Evolutionary conservation across 768 basidiomycete genomes (phyloP).

Genomic region (Termitomyces heimii): DNA sequence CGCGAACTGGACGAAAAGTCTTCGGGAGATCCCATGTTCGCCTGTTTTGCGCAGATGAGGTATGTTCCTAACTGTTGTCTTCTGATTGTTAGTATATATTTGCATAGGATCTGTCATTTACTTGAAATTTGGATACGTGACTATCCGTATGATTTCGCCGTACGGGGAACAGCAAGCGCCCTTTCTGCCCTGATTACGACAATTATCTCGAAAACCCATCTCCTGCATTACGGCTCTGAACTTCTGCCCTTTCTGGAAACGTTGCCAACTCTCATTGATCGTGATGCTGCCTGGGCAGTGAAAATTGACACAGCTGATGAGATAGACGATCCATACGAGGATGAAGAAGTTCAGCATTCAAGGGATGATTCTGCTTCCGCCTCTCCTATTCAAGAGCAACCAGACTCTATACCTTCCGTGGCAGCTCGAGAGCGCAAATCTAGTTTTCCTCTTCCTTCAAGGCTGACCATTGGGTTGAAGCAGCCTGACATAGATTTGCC

Average conservation of each 20-base stretch:
- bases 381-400: slow-evolving; percentile 18
- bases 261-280: slow-evolving; percentile 57
- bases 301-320: slow-evolving; percentile 52
- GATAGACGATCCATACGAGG: slow-evolving; percentile 60
- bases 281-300: slow-evolving; percentile 70
- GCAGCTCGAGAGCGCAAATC: slow-evolving; percentile 57
- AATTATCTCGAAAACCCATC: slow-evolving; percentile 72
- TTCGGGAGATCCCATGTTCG: slow-evolving; percentile 77
- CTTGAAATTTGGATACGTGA: slow-evolving; percentile 73
- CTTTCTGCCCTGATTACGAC: slow-evolving; percentile 73
- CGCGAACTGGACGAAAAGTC: slow-evolving; percentile 61
- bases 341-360: slow-evolving; percentile 37
- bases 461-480: slow-evolving; percentile 25
- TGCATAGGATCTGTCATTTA: slow-evolving; percentile 66
- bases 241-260: slow-evolving; percentile 76
- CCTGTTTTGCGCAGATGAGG: slow-evolving; percentile 88
- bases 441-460: slow-evolving; percentile 55
- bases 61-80: slow-evolving; percentile 19
- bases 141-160: slow-evolving; percentile 78
- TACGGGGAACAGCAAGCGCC: slow-evolving; percentile 66
- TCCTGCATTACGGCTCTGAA: slow-evolving; percentile 81
- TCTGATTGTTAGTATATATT: slow-evolving; percentile 1
- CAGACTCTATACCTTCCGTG: slow-evolving; percentile 12
- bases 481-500: slow-evolving; percentile 33
- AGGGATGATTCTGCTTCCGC: slow-evolving; percentile 13